Evolutionary conservation across 768 basidiomycete genomes (phyloP), one percentile per base, ranked within the genome.

Genomic region (Xanthoconium stramineum): DNA sequence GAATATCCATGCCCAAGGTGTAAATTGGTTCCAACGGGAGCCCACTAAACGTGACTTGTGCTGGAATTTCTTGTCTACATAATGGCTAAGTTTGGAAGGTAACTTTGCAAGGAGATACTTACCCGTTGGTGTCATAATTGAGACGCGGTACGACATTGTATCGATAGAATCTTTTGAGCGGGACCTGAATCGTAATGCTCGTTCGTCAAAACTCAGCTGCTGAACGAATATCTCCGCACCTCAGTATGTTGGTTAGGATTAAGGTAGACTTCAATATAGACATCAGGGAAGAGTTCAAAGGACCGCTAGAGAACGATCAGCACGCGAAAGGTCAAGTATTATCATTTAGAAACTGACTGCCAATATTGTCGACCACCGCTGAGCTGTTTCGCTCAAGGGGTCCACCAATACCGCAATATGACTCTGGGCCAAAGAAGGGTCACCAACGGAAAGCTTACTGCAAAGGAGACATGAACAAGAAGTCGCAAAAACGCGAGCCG

Each of bases 1-100:
- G 92, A 3, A 93, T 86, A 50, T 98, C 96, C 83, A 97, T 88
- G 5, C 85, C 84, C n/a, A 98, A 79, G 0, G 96, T 98, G 64
- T 94, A 93, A 54, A 99, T 92, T 0, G 94, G 91, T 12, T 94
- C 89, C 2, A 80, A 70, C 0, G 96, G 94, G 10, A 99, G 77
- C 50, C 79, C 80, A 10, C 78, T 76, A 72, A 99, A 98, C 4
- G 75, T 69, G 1, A 86, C 80, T 20, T 77, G 74, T 0, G 87
- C 76, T 2, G 80, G 73, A 13, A 82, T 64, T 63, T 92, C 89
- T 32, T 78, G 68, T 1, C 88, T 91, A 40, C n/a, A 39, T 36
- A 40, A 40, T 6, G 33, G 20, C 68, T 42, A 64, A 3, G 2
- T 2, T 2, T 14, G 39, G 37, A 38, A 46, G 14, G 37, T n/a